phyloP scores from a whole-genome alignment of 495 filamentous ascomycete genomes.

The Clohesyomyces aquaticus region DNA sequence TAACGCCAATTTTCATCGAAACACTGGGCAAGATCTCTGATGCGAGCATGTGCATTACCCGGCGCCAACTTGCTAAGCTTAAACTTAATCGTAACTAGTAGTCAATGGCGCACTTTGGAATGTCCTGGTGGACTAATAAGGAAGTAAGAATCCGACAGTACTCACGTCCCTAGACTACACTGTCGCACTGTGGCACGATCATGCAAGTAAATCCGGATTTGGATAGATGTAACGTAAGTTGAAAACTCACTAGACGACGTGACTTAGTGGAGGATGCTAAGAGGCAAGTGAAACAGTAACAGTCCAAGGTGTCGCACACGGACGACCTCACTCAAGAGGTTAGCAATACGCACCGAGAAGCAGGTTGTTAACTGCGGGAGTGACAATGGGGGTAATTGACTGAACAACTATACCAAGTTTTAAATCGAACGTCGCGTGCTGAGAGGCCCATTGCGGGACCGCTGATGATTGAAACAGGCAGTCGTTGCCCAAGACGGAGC shows the following conservation, averaged over 20 bases:
- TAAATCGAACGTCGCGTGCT: too few species aligned
- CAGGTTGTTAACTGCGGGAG: not conserved
- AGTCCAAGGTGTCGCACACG: constrained; percentile 23
- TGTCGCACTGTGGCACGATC: constrained; percentile 11
- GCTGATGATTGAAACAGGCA: not conserved
- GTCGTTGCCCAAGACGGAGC: constrained; percentile 8
- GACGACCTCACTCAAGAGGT: constrained; percentile 25
- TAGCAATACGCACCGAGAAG: not conserved
- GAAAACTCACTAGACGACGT: constrained; percentile 17
- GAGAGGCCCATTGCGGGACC: constrained; percentile 19
- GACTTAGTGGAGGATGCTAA: constrained; percentile 11
- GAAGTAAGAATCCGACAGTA: not conserved
- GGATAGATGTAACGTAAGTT: constrained; percentile 28
- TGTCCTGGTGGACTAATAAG: constrained; percentile 1
- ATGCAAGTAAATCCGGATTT: constrained; percentile 21
- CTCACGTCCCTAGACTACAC: too few species aligned
- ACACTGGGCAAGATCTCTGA: too few species aligned
- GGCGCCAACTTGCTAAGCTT: too few species aligned
- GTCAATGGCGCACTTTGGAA: constrained; percentile 29
- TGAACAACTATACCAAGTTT: too few species aligned
- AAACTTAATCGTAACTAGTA: too few species aligned
- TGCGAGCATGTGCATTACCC: too few species aligned
- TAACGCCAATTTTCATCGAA: too few species aligned
- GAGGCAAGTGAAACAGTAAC: constrained; percentile 29
- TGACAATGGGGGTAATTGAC: too few species aligned